These are phyloP conservation scores for Fomitopsis serialis DNA, from an alignment of 768 basidiomycete genomes.

Conservation along the genomic window DNA sequence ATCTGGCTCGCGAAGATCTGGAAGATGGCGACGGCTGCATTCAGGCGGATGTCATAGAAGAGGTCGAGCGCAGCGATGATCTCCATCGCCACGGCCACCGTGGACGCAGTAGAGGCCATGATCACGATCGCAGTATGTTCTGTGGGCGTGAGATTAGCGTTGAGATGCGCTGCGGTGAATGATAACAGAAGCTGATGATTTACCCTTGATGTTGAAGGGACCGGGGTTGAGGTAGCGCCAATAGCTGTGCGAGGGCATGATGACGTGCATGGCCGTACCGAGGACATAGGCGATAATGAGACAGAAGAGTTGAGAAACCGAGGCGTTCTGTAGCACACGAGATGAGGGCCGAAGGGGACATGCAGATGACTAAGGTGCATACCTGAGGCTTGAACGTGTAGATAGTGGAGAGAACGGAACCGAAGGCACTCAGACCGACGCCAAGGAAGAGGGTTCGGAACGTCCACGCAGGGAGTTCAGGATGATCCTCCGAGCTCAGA, in stretches of 20 bases:
- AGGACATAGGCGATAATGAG: slow-evolving; percentile 52
- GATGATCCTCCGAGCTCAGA: slow-evolving; percentile 44
- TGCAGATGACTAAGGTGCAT: background rate
- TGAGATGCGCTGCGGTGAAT: background rate
- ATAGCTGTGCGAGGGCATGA: slow-evolving; percentile 40
- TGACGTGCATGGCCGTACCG: slow-evolving; percentile 39
- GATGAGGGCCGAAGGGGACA: background rate
- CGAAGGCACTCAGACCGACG: slow-evolving; percentile 43
- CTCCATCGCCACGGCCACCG: slow-evolving; percentile 52
- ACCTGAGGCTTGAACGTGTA: slow-evolving; percentile 34
- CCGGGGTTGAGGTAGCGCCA: slow-evolving; percentile 61
- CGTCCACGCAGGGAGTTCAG: slow-evolving; percentile 41
- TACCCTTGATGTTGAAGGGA: slow-evolving; percentile 53
- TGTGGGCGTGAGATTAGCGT: slow-evolving; percentile 9
- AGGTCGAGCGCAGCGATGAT: slow-evolving; percentile 56
- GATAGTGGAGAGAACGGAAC: slow-evolving; percentile 31
- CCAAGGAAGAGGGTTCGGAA: slow-evolving; percentile 46
- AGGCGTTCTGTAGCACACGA: slow-evolving; percentile 37
- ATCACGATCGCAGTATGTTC: slow-evolving; percentile 63
- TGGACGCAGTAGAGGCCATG: slow-evolving; percentile 54
- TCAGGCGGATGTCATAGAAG: slow-evolving; percentile 45
- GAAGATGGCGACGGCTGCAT: slow-evolving; percentile 47
- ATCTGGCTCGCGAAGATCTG: slow-evolving; percentile 49
- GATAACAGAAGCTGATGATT: background rate
- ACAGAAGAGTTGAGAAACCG: slow-evolving; percentile 50